Conservation (phyloP, 495 filamentous ascomycete species). For the Apodospora peruviana region DNA sequence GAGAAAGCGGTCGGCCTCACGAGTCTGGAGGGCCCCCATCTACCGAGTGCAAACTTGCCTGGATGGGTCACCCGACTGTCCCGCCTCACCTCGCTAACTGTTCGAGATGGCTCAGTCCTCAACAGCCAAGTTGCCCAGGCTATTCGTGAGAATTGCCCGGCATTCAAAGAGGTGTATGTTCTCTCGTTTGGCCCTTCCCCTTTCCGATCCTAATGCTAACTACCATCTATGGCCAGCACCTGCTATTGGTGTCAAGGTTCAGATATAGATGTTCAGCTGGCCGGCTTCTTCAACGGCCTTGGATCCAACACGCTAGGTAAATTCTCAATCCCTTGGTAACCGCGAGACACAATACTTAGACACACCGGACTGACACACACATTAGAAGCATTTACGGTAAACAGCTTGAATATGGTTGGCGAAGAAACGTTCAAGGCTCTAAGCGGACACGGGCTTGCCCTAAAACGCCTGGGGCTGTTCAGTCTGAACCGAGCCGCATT, state of each 20-base stretch:
- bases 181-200: background rate
- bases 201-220: background rate
- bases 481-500: slow-evolving; percentile 44
- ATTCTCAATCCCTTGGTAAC: background rate
- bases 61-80: slow-evolving; percentile 33
- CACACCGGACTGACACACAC: background rate
- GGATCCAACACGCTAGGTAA: slow-evolving; percentile 49
- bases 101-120: slow-evolving; percentile 55
- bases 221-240: slow-evolving; percentile 15
- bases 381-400: slow-evolving; percentile 47
- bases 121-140: slow-evolving; percentile 42
- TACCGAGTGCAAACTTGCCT: slow-evolving; percentile 22
- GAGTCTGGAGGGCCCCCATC: slow-evolving; percentile 30
- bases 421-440: slow-evolving; percentile 53
- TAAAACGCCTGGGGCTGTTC: slow-evolving; percentile 50
- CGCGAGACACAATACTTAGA: background rate
- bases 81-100: slow-evolving; percentile 38
- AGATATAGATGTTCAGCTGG: slow-evolving; percentile 43
- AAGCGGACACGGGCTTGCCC: slow-evolving; percentile 49
- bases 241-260: slow-evolving; percentile 41
- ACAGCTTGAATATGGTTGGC: slow-evolving; percentile 46
- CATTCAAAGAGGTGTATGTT: slow-evolving; percentile 50
- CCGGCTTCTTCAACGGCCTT: slow-evolving; percentile 53
- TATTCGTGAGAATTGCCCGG: slow-evolving; percentile 54
- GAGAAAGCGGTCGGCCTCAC: slow-evolving; percentile 39